Evolutionary conservation across 1,139 yeast genomes (phyloP), one percentile per base, ranked within the genome.

Genomic region (Pichia sp.): DNA sequence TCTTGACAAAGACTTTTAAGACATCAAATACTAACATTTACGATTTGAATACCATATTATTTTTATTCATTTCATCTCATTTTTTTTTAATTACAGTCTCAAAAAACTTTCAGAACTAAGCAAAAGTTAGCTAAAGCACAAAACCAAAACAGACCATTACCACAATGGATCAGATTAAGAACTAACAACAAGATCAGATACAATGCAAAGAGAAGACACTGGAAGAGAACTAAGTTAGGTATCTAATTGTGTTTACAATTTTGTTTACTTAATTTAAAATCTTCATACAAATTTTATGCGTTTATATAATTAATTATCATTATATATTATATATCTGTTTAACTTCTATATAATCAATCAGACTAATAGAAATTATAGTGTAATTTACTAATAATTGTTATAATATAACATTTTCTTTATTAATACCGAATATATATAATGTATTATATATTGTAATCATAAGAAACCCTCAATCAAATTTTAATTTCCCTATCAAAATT

Each of bases 171-270:
- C 86, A 87, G 98, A 79, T 83, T 92, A 78, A 92, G 90, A 85
- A 89, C 98, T 73, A 83, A 78, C 76, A 90, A 89, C 95, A 89
- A 82, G 67, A 85, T 92, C 82, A 87, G 92, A 82, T 92, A 90
- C 90, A 92, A 92, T 79, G 95, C 96, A 71, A 92, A 92, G 90
- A 89, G 97, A 87, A 86, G 98, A 83, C 96, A 94, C 95, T 94
- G 99, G 99, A 92, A 97, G 86, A 87, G 98, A 85, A 92, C 97
- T 68, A 94, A 92, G 95, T 83, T 94, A 78, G 81, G 83, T 84
- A 75, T 92, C 82, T 92, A 87, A 87, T 78, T 41, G 36, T 30
- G 31, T 22, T n/a, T n/a, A n/a, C n/a, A n/a, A n/a, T n/a, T n/a
- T n/a, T n/a, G n/a, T n/a, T n/a, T n/a, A n/a, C n/a, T n/a, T n/a